Conservation (phyloP, 805 yeast species). For the Kazachstania taianensis region DNA sequence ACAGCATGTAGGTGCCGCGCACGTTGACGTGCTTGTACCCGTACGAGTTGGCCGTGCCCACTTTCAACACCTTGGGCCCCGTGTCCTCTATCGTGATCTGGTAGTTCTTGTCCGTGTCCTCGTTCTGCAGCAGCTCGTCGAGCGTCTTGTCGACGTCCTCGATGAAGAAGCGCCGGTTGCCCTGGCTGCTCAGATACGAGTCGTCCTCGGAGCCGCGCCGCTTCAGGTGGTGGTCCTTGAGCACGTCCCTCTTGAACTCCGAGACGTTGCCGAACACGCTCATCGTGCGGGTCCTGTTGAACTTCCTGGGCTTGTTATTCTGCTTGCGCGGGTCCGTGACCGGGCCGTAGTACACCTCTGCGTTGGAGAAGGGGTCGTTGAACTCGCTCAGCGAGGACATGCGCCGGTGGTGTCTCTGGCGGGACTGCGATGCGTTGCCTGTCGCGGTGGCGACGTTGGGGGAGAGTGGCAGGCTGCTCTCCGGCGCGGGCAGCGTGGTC, state of each 20-base stretch:
- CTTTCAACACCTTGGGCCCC: conserved; percentile 70
- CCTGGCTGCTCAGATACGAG: conserved; percentile 29
- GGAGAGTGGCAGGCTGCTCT: neutral
- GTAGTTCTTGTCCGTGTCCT: conserved; percentile 75
- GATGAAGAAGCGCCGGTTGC: conserved; percentile 47
- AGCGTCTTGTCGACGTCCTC: conserved; percentile 67
- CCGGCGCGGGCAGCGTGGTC: neutral
- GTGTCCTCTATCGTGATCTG: conserved; percentile 82
- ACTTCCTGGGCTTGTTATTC: conserved; percentile 14
- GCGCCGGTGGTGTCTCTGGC: conserved; percentile 16
- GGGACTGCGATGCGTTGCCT: neutral
- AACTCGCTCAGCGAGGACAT: conserved; percentile 39
- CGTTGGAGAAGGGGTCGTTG: conserved; percentile 52
- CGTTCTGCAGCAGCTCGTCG: conserved; percentile 54
- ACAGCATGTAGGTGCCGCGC: conserved; percentile 82
- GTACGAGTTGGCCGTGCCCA: conserved; percentile 77
- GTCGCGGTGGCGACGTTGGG: neutral
- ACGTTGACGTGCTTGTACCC: conserved; percentile 67
- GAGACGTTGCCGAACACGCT: conserved; percentile 34
- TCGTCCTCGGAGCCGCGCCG: conserved; percentile 51
- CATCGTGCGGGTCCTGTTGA: conserved; percentile 49
- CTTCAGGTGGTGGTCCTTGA: conserved; percentile 23
- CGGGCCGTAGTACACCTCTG: conserved; percentile 65
- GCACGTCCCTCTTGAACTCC: conserved; percentile 11
- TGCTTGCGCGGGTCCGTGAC: conserved; percentile 43